Base-by-base conservation (phyloP, 345 rosid genomes). In the Cardamine chenopodiifolia region DNA sequence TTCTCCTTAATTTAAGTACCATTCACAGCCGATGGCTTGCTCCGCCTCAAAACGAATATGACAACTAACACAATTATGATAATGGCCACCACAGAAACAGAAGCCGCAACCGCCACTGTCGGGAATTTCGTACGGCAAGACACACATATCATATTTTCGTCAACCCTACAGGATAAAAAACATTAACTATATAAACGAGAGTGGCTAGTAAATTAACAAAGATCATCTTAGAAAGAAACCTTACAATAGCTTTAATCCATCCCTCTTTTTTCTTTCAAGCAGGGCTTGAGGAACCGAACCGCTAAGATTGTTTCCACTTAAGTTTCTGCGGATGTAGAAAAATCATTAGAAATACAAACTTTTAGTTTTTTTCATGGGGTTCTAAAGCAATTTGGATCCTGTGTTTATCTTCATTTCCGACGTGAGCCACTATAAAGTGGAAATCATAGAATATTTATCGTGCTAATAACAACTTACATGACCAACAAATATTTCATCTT, bases 251-350 rank as follows among this genome's bases (percentile, higher is more conserved):
- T 19, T 12, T 15, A 85, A 59, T 3, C 72, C 71, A 10, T 73
- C 78, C 3, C 26, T 25, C 3, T 73, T 42, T 40, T 57, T 19
- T 73, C 65, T 84, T 8, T 84, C 62, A 6, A 64, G n/a, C 29
- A 86, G 81, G 1, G 29, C 70, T 23, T 20, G 37, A 7, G 89
- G 87, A 61, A 86, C 12, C 10, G 79, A 18, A 35, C 87, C 87
- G 4, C 50, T 44, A 22, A 80, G 81, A 35, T 64, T 61, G 76
- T 86, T 86, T 61, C 70, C 70, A 39, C 29, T 13, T 47, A 82
- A 60, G 58, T 74, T 77, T 69, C 89, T 86, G 78, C 17, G 10
- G 17, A 44, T 0, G 4, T 14, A 2, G 13, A 22, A 2, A 49
- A 10, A 55, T 7, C 44, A 47, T 22, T 19, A 48, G 28, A 39